Base-by-base conservation (phyloP, 2,329 filamentous ascomycete genomes). In the Fulvia fulva region DNA sequence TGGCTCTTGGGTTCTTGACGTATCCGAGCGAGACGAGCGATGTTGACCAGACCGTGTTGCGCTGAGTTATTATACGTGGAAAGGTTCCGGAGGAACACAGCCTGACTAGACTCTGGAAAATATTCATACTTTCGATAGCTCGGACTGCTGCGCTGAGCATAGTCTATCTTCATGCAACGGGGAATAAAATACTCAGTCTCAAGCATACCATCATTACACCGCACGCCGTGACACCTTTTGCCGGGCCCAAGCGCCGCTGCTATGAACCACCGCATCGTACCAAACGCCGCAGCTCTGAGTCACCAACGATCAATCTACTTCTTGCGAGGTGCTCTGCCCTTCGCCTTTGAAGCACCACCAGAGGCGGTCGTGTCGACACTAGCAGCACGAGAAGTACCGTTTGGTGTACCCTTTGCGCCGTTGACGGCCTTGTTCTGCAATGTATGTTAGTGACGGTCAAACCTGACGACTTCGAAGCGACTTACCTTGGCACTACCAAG, bases 381-480 rank as follows among this genome's bases (percentile, higher is more conserved):
- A 5, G 88, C 93, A 16, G 92, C 92, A 63, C 94, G 84, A 6
- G 92, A 97, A 0, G 87, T 89, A 5, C 87, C 82, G 4, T 87
- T 83, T 1, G 91, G 94, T 57, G 84, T 89, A 34, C 83, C 86
- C 76, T 97, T 97, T 70, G 96, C 85, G 49, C 87, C 90, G 67
- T 97, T 94, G 50, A 97, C 83, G 53, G 90, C 87, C 78, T 97
- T 97, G 76, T 97, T 96, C 92, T 97, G 72, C 64, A 28, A 5
- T 6, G 3, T 45, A 19, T 56, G 54, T 62, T 47, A 63, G 64
- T 54, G 9, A 46, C 49, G 11, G 8, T 32, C n/a, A 12, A 11
- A 21, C 25, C 21, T 32, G 19, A 22, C 19, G 28, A 28, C 4
- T 23, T 25, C 11, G 2, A 12, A 22, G 5, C 1, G 23, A 49